These are phyloP conservation scores for Pseudozyma tsukubaensis DNA, from an alignment of 1,284 basidiomycete genomes.

Conservation along the genomic window DNA sequence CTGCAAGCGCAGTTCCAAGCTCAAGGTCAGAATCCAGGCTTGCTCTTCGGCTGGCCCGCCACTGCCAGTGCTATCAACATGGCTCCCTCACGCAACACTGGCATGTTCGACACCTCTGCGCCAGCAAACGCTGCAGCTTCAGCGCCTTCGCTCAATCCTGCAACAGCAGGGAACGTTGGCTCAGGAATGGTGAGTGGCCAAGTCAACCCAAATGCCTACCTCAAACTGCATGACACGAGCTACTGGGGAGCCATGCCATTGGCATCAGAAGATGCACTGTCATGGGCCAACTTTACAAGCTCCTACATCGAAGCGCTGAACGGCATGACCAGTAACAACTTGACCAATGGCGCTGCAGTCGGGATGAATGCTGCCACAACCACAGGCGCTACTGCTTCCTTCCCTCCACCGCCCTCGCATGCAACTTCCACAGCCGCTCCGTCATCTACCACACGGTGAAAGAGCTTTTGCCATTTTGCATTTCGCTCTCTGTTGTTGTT, in stretches of 20 bases:
- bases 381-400: neutral
- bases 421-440: neutral
- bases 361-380: neutral
- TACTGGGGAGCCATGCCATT: slow-evolving; percentile 55
- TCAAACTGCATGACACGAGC: slow-evolving; percentile 50
- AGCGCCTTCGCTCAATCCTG: neutral
- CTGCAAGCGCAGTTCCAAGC: slow-evolving; percentile 35
- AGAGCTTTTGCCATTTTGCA: too few species aligned
- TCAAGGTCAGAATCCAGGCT: slow-evolving; percentile 28
- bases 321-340: slow-evolving; percentile 22
- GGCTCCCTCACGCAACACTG: neutral
- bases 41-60: slow-evolving; percentile 32
- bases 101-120: slow-evolving; percentile 7
- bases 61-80: slow-evolving; percentile 1
- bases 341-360: neutral
- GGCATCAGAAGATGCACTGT: slow-evolving; percentile 42
- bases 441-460: neutral
- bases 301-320: slow-evolving; percentile 52
- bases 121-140: neutral
- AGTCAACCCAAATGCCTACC: slow-evolving; percentile 40
- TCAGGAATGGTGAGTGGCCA: neutral
- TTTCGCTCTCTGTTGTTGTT: too few species aligned
- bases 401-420: neutral
- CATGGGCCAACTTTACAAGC: slow-evolving; percentile 50
- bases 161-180: neutral